These are phyloP conservation scores for Candida multigemmis DNA, from an alignment of 805 yeast species.

Conservation along the genomic window DNA sequence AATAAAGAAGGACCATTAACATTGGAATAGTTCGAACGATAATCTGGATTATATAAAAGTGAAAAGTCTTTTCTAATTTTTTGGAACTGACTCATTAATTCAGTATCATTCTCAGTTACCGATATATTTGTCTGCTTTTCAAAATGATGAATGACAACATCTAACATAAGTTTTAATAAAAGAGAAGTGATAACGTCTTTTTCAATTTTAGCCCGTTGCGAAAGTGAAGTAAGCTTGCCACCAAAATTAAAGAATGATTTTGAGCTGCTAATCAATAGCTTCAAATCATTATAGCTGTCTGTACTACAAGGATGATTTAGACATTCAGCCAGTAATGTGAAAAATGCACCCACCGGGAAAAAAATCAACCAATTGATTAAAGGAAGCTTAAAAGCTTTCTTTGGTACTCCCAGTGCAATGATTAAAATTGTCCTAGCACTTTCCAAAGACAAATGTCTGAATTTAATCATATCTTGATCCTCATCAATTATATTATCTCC, in stretches of 20 bases:
- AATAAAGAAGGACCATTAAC: slow-evolving; percentile 6
- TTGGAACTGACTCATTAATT: slow-evolving; percentile 9
- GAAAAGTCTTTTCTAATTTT: slow-evolving; percentile 10
- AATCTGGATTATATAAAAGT: slow-evolving; percentile 4
- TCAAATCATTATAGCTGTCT: slow-evolving; percentile 18
- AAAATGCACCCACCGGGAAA: slow-evolving; percentile 23
- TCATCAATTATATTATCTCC: slow-evolving; percentile 5
- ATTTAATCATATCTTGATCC: slow-evolving; percentile 10
- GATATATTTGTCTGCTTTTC: slow-evolving; percentile 8
- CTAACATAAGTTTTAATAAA: slow-evolving; percentile 11
- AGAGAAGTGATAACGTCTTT: slow-evolving; percentile 4
- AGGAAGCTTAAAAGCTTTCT: slow-evolving; percentile 10
- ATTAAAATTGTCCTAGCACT: slow-evolving; percentile 29
- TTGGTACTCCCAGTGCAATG: slow-evolving; percentile 12
- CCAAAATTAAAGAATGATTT: slow-evolving; percentile 4
- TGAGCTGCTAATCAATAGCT: slow-evolving; percentile 16
- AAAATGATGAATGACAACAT: slow-evolving; percentile 10
- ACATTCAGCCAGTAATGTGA: slow-evolving; percentile 17
- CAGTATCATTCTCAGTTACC: slow-evolving; percentile 7
- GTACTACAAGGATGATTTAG: slow-evolving; percentile 19
- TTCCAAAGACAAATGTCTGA: slow-evolving; percentile 20
- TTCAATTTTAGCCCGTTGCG: neutral
- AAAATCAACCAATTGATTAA: slow-evolving; percentile 22
- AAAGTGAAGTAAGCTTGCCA: neutral
- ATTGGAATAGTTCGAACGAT: slow-evolving; percentile 3